Evolutionary conservation across 179 eudicot species (phyloP).

Genomic region (Spergularia azorica): DNA sequence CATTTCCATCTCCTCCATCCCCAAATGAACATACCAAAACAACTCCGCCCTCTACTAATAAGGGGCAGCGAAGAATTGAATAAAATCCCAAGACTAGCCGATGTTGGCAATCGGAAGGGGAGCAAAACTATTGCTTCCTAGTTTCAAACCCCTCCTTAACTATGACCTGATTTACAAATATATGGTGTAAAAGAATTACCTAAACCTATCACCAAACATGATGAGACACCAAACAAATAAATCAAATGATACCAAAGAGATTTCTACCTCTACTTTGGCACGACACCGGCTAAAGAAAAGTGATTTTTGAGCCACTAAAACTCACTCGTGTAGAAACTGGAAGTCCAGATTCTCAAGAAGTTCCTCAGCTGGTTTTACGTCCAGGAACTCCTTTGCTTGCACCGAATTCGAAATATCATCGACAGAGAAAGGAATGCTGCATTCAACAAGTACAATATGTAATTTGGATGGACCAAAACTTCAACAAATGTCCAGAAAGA

Average conservation of each 20-base stretch:
- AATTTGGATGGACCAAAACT: not conserved
- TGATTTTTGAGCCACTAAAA: not conserved
- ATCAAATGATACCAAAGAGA: constrained; percentile 18
- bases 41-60: constrained; percentile 15
- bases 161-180: constrained; percentile 41
- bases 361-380: constrained; percentile 60
- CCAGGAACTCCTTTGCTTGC: constrained; percentile 61
- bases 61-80: constrained; percentile 30
- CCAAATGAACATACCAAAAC: constrained; percentile 5
- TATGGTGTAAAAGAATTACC: constrained; percentile 35
- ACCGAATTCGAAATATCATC: constrained; percentile 55
- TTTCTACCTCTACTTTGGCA: constrained; percentile 21
- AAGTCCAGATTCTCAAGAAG: constrained; percentile 71
- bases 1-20: constrained; percentile 21
- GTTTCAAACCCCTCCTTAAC: constrained; percentile 25
- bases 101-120: constrained; percentile 16
- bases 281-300: not conserved
- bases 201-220: constrained; percentile 33
- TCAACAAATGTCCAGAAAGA: not conserved
- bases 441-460: constrained; percentile 10
- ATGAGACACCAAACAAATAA: constrained; percentile 29
- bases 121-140: constrained; percentile 16
- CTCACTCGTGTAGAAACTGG: constrained; percentile 70
- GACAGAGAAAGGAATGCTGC: constrained; percentile 78
- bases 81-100: constrained; percentile 15